Evolutionary conservation across 2,329 filamentous ascomycete species (phyloP), one percentile per base, ranked within the genome.

Genomic region (Fusarium sp.): DNA sequence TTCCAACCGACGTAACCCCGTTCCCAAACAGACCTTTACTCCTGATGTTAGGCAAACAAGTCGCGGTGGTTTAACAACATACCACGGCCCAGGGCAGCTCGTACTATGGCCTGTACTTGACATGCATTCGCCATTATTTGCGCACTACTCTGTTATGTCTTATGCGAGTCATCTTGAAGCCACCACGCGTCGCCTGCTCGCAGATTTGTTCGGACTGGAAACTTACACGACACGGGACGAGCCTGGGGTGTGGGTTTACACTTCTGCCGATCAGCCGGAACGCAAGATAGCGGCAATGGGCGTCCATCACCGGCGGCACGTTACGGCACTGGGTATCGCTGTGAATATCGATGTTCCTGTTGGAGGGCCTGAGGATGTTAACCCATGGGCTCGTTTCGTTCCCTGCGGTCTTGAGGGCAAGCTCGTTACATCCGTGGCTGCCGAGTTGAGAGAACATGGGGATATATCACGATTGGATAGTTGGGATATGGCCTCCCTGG

Each of bases 21-120:
- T 81, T 47, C 69, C 76, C 32, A 48, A 70, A 34, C 57, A 41
- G 62, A 78, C 32, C 52, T 83, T 80, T 72, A 69, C 78, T 27
- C 92, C 91, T 5, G 83, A 87, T n/a, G 88, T 96, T 73, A 80
- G 88, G 45, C 86, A 90, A 74, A 91, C 93, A 16, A 87, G 90
- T n/a, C 90, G 96, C 57, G 96, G 96, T 66, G 96, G 96, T 0
- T 90, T 97, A 71, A 94, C 93, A 0, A 98, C 96, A 4, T 98
- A 97, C 82, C 96, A 99, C 78, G 96, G 95, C 0, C 96, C 95
- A 0, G 95, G 95, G 0, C 96, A 99, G 79, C 82, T 97, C 51
- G 92, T 98, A 37, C 89, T 94, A n/a, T 99, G 97, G 84, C 94
- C 95, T 5, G 88, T 98, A 53, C 79, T 97, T n/a, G 94, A 97